Conservation (phyloP, 169 alveolate genomes). For the Plasmodium gaboni region DNA sequence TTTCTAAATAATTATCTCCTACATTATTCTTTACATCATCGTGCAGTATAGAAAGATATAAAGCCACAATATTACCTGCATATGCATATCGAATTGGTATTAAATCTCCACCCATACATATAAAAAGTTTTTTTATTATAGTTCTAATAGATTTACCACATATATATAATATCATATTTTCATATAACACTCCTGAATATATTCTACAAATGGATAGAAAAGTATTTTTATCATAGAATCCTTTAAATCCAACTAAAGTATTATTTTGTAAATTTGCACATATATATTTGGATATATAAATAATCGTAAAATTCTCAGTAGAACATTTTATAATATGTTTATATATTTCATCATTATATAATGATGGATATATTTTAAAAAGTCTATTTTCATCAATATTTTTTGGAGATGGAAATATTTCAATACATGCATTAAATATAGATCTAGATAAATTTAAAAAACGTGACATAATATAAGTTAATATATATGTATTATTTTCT, state of each 20-base stretch:
- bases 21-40: neutral
- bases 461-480: constrained; percentile 35
- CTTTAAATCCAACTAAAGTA: constrained; percentile 63
- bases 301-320: constrained; percentile 28
- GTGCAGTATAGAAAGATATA: constrained; percentile 76
- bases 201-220: constrained; percentile 60
- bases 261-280: constrained; percentile 76
- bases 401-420: constrained; percentile 71
- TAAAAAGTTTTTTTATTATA: constrained; percentile 74
- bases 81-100: constrained; percentile 82
- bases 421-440: constrained; percentile 57
- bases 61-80: constrained; percentile 87
- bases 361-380: constrained; percentile 66
- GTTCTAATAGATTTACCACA: constrained; percentile 77
- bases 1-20: neutral
- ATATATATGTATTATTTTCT: constrained; percentile 41
- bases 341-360: constrained; percentile 55
- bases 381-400: constrained; percentile 39
- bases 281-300: constrained; percentile 66
- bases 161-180: constrained; percentile 84
- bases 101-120: constrained; percentile 89
- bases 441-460: constrained; percentile 65
- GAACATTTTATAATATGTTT: constrained; percentile 37
- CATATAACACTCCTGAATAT: constrained; percentile 84
- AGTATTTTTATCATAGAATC: constrained; percentile 58